Conservation (phyloP, 2,329 filamentous ascomycete species). For the Colletotrichum liriopes region DNA sequence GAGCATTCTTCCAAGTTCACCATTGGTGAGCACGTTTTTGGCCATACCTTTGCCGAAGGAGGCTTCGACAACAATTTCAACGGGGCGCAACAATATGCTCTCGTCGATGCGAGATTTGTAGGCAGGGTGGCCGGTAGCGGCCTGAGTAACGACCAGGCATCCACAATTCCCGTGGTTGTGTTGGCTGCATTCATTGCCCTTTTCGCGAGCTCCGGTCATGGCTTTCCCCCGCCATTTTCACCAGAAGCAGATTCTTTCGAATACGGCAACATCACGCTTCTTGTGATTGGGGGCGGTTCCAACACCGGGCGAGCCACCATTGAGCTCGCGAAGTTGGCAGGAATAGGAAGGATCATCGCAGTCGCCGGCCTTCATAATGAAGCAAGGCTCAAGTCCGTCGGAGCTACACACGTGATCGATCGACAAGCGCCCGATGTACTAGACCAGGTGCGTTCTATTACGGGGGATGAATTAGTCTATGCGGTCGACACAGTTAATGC, state of each 20-base stretch:
- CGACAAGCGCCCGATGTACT: neutral
- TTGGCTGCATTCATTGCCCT: slow-evolving; percentile 30
- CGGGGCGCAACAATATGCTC: slow-evolving; percentile 22
- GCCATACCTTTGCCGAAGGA: slow-evolving; percentile 12
- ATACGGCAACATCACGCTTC: slow-evolving; percentile 1
- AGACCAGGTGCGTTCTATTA: slow-evolving; percentile 9
- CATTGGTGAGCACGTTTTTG: slow-evolving; percentile 18
- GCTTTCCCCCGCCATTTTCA: slow-evolving; percentile 14
- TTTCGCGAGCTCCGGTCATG: slow-evolving; percentile 11
- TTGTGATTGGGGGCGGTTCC: slow-evolving; percentile 22
- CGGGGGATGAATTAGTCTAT: slow-evolving; percentile 11
- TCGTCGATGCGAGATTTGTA: slow-evolving; percentile 18
- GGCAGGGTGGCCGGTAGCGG: slow-evolving; percentile 12
- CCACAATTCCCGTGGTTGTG: slow-evolving; percentile 23
- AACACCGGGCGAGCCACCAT: slow-evolving; percentile 16
- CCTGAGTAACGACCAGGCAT: slow-evolving; percentile 17
- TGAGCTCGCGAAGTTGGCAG: slow-evolving; percentile 23
- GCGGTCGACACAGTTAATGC: slow-evolving; percentile 25
- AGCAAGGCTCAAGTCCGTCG: neutral
- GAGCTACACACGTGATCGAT: slow-evolving; percentile 21
- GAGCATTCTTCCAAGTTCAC: slow-evolving; percentile 12
- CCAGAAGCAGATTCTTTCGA: slow-evolving; percentile 11
- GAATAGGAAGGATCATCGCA: slow-evolving; percentile 19
- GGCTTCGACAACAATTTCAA: slow-evolving; percentile 19
- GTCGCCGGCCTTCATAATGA: slow-evolving; percentile 18